Base-by-base conservation (phyloP, 371 early-diverging fungal species). In the Coemansia sp. region DNA sequence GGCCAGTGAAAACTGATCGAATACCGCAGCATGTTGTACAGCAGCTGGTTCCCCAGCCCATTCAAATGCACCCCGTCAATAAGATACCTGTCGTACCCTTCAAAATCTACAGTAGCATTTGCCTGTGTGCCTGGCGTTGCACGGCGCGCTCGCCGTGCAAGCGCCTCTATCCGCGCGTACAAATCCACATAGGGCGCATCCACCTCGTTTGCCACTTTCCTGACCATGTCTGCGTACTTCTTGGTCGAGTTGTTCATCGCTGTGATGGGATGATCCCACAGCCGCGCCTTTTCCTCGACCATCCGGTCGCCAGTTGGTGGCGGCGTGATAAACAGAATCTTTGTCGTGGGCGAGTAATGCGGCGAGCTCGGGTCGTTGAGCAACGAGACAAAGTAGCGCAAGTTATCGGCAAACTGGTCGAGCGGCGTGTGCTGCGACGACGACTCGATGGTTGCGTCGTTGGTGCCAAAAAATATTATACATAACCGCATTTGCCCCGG, bases 381-480 rank as follows among this genome's bases (percentile, higher is more conserved):
- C 49, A 80, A 59, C 4, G 70, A 63, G 26, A 90, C 77, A 72
- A 94, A 81, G 5, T 72, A 61, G 31, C 66, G 76, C 33, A 90
- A 45, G 59, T 93, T 90, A 1, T 66, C 56, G 6, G 72, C 77
- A 69, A 82, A 94, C 1, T 71, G 60, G 0, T 77, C 76, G 20
- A 91, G 47, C 2, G 89, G 81, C 0, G 90, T 88, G 61, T 87
- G 87, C 61, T 90, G 89, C 5, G 57, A 47, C 0, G 80, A 66
- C 30, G 71, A 65, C 4, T 79, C 68, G 8, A 85, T 53, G 0
- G 82, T 84, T 0, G 91, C 86, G 64, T 94, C 94, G 66, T 94
- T 93, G 20, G 93, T 85, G 11, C 94, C 94, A 61, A 91, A 84
- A 59, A 88, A 88, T 12, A 94, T 77, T 31, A 85, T 85, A 60